phyloP scores from a whole-genome alignment of 2,329 filamentous ascomycete species.

The Tolypocladium album region DNA sequence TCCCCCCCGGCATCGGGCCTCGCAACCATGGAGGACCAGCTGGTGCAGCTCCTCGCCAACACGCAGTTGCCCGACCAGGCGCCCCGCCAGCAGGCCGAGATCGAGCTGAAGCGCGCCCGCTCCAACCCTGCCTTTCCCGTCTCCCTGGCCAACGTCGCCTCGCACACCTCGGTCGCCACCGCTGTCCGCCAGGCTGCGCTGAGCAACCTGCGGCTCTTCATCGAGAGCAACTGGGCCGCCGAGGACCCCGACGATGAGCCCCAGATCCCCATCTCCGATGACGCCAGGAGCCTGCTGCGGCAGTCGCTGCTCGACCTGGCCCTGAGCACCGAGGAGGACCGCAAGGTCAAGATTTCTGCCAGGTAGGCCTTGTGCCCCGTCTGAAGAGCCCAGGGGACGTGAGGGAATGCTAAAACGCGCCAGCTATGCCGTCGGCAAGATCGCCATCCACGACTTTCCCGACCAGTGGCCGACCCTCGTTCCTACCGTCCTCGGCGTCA shows the following conservation, averaged over 20 bases:
- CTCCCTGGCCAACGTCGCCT: constrained; percentile 70
- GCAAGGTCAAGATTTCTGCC: constrained; percentile 81
- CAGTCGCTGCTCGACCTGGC: constrained; percentile 67
- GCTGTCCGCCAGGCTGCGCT: constrained; percentile 77
- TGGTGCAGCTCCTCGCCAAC: constrained; percentile 77
- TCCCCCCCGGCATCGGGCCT: background rate
- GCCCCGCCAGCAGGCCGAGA: constrained; percentile 77
- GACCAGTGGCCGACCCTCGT: constrained; percentile 90
- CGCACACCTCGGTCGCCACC: constrained; percentile 60
- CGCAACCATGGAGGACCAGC: constrained; percentile 72
- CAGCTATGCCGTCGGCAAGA: constrained; percentile 76
- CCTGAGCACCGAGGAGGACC: constrained; percentile 60
- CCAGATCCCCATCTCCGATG: constrained; percentile 58
- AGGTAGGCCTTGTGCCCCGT: constrained; percentile 45
- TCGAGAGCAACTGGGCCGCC: constrained; percentile 74
- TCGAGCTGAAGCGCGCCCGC: constrained; percentile 64
- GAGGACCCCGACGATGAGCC: constrained; percentile 56
- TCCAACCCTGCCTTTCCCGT: constrained; percentile 62
- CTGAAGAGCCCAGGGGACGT: background rate
- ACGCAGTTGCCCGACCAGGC: constrained; percentile 70
- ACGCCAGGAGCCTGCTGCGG: constrained; percentile 63
- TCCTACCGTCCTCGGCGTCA: constrained; percentile 65
- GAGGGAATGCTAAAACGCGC: background rate
- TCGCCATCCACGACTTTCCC: constrained; percentile 86
- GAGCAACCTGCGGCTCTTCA: constrained; percentile 69